Conservation (phyloP, 257 asterid genomes). For the Solanum dulcamara region DNA sequence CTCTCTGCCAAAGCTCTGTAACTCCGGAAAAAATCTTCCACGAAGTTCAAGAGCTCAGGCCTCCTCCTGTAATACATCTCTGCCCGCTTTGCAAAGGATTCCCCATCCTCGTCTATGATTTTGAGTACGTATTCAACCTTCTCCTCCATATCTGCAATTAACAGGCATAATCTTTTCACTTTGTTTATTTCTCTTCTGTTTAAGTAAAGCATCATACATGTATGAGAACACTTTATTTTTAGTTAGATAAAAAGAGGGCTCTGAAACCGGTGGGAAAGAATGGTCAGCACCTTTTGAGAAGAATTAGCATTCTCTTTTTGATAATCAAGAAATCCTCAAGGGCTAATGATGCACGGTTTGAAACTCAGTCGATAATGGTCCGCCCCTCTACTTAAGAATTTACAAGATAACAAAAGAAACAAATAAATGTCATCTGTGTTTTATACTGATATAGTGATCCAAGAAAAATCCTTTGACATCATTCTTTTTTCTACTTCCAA, state of each 20-base stretch:
- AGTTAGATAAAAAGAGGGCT: too few relatives aligned
- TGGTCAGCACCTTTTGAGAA: too few relatives aligned
- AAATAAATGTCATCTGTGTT: background rate
- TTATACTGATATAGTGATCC: background rate
- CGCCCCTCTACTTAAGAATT: background rate
- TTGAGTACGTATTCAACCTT: slow-evolving; percentile 38
- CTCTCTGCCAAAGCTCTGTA: slow-evolving; percentile 53
- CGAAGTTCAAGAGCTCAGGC: slow-evolving; percentile 41
- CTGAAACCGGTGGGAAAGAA: too few relatives aligned
- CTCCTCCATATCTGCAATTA: slow-evolving; percentile 46
- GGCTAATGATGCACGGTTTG: background rate
- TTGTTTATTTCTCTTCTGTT: background rate
- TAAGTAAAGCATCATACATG: background rate
- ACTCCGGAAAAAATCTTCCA: slow-evolving; percentile 39
- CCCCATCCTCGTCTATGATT: slow-evolving; percentile 45
- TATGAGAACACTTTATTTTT: background rate
- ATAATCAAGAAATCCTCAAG: background rate
- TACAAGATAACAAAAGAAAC: background rate
- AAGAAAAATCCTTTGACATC: background rate
- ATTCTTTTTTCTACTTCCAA: background rate
- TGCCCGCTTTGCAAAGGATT: slow-evolving; percentile 38
- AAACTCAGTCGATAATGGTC: background rate
- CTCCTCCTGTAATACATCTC: slow-evolving; percentile 49
- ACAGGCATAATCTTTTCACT: background rate
- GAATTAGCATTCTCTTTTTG: background rate